Base-by-base conservation (phyloP, 2,329 filamentous ascomycete species). In the Trichoderma asperellum region DNA sequence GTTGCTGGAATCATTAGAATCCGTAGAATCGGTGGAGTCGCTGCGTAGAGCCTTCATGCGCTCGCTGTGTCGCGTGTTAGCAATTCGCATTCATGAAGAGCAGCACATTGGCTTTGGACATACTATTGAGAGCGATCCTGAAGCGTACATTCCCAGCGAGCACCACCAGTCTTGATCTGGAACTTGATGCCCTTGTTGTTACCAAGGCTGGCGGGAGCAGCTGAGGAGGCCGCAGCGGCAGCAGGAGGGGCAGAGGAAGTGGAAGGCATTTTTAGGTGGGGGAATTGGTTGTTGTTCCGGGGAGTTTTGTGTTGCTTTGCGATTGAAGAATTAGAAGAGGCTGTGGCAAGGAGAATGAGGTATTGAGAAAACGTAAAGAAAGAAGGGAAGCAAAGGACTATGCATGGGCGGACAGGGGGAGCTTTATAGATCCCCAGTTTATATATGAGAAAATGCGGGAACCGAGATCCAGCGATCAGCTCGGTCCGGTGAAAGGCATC, bases 71-170 rank as follows among this genome's bases (percentile, higher is more conserved):
- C 35, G 29, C 49, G 2, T 34, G 58, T 73, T 60, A 72, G 74
- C 72, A 53, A 4, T 18, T 8, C 4, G 32, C 21, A 34, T 32
- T 32, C 18, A 21, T 7, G 5, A 37, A 4, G 16, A n/a, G 40
- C 18, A 47, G 21, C 8, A 16, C 12, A 21, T 11, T 12, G 21
- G 18, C 24, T 12, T 21, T 53, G 11, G 40, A 78, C 83, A 71
- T 81, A 85, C 83, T 84, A 83, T 14, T 76, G 67, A 71, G 74
- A 69, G 68, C 83, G 82, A 75, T 85, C 82, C 71, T 83, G 79
- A 5, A 85, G 75, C 24, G 79, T 80, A 76, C 83, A 84, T 52
- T 75, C 64, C 74, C 78, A 81, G 58, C 75, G 76, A 59, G 76
- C 71, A 73, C 79, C 77, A 70, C 82, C 82, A 52, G 83, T 78